Conservation (phyloP, 192 early-diverging fungal species). For the Coemansia sp. region DNA sequence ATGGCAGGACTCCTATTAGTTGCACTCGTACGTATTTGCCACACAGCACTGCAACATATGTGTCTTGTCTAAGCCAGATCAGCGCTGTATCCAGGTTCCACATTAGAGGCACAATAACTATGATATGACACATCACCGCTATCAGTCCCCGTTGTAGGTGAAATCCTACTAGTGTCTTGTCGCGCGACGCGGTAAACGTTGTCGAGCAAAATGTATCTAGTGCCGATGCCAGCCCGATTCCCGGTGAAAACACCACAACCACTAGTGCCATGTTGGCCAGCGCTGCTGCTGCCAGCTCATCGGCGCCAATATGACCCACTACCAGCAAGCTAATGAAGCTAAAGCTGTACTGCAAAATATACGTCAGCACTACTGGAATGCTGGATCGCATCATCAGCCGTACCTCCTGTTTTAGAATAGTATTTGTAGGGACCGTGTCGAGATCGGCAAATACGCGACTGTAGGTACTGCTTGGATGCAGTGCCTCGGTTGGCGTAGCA, state of each 20-base stretch:
- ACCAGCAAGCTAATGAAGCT: slow-evolving; percentile 63
- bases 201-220: slow-evolving; percentile 78
- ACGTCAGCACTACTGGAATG: slow-evolving; percentile 43
- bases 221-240: slow-evolving; percentile 68
- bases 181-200: slow-evolving; percentile 66
- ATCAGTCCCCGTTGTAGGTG: slow-evolving; percentile 81
- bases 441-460: slow-evolving; percentile 3
- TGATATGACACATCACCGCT: slow-evolving; percentile 64
- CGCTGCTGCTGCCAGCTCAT: slow-evolving; percentile 69
- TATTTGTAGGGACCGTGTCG: slow-evolving; percentile 19
- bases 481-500: slow-evolving; percentile 11
- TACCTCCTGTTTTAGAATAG: slow-evolving; percentile 28
- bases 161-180: slow-evolving; percentile 68
- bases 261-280: slow-evolving; percentile 73
- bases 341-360: slow-evolving; percentile 67
- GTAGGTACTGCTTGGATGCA: slow-evolving; percentile 16
- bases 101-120: slow-evolving; percentile 72
- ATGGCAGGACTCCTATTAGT: slow-evolving; percentile 72
- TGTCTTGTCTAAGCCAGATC: slow-evolving; percentile 72
- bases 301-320: slow-evolving; percentile 64
- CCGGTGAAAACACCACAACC: slow-evolving; percentile 66
- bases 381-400: slow-evolving; percentile 19
- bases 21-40: slow-evolving; percentile 68
- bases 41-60: slow-evolving; percentile 64
- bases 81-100: slow-evolving; percentile 71